Conservation (phyloP, 495 filamentous ascomycete genomes). For the Annulohypoxylon stygium region DNA sequence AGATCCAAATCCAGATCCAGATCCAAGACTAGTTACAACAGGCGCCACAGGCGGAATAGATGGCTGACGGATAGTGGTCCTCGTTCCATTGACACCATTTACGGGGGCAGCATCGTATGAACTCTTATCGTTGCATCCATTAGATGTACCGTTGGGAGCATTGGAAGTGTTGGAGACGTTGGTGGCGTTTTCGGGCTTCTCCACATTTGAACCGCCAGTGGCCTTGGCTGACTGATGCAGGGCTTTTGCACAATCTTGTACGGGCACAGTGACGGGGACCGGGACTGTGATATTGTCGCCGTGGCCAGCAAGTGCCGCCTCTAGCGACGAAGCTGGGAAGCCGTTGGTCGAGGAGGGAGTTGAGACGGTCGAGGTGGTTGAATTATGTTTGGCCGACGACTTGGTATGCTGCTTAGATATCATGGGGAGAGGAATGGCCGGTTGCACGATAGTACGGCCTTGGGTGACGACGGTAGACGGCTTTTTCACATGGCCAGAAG, state of each 20-base stretch:
- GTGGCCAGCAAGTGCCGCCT: constrained; percentile 45
- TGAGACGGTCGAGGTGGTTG: constrained; percentile 17
- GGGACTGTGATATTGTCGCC: constrained; percentile 13
- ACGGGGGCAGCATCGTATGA: background rate
- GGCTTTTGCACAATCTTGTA: constrained; percentile 24
- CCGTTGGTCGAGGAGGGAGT: constrained; percentile 45
- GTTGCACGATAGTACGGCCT: constrained; percentile 51
- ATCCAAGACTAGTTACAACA: constrained; percentile 10
- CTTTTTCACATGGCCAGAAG: constrained; percentile 45
- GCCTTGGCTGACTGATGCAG: constrained; percentile 41
- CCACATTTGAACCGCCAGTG: constrained; percentile 47
- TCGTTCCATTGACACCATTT: constrained; percentile 24
- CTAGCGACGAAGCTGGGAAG: constrained; percentile 52
- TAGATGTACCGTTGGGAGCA: background rate
- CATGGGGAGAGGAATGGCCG: constrained; percentile 57
- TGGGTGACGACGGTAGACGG: constrained; percentile 23
- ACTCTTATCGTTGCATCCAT: background rate
- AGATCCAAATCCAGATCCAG: constrained; percentile 9
- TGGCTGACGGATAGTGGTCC: background rate
- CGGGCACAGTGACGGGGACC: background rate
- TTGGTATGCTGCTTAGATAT: constrained; percentile 50
- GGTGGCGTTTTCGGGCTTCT: constrained; percentile 40
- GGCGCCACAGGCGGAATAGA: constrained; percentile 15
- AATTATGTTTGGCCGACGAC: constrained; percentile 30
- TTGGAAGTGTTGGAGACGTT: constrained; percentile 1